Evolutionary conservation across 2,329 filamentous ascomycete genomes (phyloP), one percentile per base, ranked within the genome.

Genomic region (Fusarium sp.): DNA sequence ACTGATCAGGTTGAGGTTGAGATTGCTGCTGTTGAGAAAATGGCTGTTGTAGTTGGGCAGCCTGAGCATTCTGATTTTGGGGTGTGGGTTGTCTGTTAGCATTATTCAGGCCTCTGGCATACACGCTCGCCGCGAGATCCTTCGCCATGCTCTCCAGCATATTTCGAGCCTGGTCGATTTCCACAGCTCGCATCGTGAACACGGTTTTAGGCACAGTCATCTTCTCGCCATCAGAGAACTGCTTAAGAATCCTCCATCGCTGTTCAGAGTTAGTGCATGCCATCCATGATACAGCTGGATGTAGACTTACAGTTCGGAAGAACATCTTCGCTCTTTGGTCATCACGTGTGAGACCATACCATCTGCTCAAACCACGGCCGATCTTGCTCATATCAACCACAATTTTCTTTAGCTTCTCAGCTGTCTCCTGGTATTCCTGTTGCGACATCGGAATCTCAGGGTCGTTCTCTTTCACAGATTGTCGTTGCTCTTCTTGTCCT

Each of bases 131-230:
- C 13, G 80, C 78, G 28, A 84, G 68, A 60, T 90, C 89, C 70
- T 84, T 85, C 3, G 83, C 83, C 83, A 91, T 90, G 58, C 83
- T 85, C 72, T 86, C 83, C 15, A 90, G 76, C 79, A 90, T 82
- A 10, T 76, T 79, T 57, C 83, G 82, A 36, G 85, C 84, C 32
- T 85, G 81, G 35, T 90, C 87, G 28, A 91, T 78, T 57, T 91
- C 90, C 8, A 82, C 75, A 0, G 82, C 78, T n/a, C 80, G 82
- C 24, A 91, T 86, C 30, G 87, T 89, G 51, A 91, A 88, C 6
- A 79, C 80, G 12, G 86, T 82, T 70, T 85, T 88, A 17, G 86
- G 79, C 4, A 81, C 80, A 6, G 77, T 81, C 83, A 87, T 84
- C 54, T 81, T 80, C 3, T 87, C 85, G 20, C 84, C 85, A 64